Evolutionary conservation across 176 grass and related monocot genomes (phyloP).

Genomic region (Bonia amplexicaulis): DNA sequence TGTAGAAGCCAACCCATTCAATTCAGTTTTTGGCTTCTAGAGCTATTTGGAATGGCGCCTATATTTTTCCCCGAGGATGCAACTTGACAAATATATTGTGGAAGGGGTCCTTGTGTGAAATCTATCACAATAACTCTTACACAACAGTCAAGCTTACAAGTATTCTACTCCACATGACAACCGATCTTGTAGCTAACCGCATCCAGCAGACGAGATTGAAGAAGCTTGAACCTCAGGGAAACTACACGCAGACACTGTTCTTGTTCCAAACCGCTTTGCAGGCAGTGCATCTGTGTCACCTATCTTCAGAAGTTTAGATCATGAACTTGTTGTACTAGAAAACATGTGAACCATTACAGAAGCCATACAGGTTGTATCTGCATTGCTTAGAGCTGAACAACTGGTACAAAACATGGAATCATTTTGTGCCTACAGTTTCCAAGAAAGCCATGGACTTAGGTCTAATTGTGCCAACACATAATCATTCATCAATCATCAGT

Average conservation of each 20-base stretch:
- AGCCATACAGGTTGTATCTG: neutral
- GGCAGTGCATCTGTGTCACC: neutral
- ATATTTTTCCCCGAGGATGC: neutral
- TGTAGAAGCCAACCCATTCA: no score
- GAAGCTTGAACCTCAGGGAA: slow-evolving; percentile 19
- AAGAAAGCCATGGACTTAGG: neutral
- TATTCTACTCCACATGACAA: neutral
- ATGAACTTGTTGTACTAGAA: neutral
- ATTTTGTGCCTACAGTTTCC: neutral
- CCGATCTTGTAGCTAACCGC: neutral
- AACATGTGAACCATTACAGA: neutral
- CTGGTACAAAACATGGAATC: neutral
- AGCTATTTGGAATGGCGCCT: no score
- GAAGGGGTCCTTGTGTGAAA: neutral
- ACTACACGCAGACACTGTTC: neutral
- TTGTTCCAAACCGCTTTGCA: neutral
- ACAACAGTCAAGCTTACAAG: neutral
- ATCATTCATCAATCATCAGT: slow-evolving; percentile 28
- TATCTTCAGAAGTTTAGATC: neutral
- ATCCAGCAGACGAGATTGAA: neutral
- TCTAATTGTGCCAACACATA: neutral
- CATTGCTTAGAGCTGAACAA: slow-evolving; percentile 1
- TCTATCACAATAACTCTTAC: neutral
- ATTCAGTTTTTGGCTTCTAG: no score
- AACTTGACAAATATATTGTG: neutral